Conservation (phyloP, 371 early-diverging fungal species). For the Mortierella polycephala region DNA sequence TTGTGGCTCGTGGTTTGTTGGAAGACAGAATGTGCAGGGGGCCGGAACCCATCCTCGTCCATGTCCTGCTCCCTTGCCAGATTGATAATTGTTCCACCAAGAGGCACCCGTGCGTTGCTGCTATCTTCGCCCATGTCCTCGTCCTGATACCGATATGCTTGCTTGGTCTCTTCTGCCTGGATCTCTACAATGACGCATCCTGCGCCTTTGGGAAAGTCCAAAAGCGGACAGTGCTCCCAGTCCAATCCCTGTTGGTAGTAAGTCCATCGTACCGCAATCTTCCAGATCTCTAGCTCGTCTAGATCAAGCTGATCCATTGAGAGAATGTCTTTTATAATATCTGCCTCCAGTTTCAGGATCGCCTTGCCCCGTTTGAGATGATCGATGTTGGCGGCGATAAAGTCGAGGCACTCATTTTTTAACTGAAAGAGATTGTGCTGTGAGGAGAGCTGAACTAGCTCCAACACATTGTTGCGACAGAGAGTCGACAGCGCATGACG, state of each 20-base stretch:
- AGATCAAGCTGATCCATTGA: slow-evolving; percentile 54
- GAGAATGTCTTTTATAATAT: slow-evolving; percentile 40
- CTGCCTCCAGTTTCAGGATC: slow-evolving; percentile 34
- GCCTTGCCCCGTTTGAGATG: slow-evolving; percentile 37
- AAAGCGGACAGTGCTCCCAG: slow-evolving; percentile 42
- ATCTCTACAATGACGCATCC: slow-evolving; percentile 40
- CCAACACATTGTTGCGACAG: slow-evolving; percentile 35
- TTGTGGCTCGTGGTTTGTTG: slow-evolving; percentile 25
- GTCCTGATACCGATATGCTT: not conserved
- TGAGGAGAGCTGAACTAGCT: slow-evolving; percentile 29
- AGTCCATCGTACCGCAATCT: slow-evolving; percentile 49
- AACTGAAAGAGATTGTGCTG: slow-evolving; percentile 25
- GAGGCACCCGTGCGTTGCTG: slow-evolving; percentile 13
- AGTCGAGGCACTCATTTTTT: slow-evolving; percentile 47
- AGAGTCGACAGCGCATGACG: slow-evolving; percentile 30
- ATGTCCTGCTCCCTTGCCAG: not conserved
- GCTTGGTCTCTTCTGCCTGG: not conserved
- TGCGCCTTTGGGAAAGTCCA: slow-evolving; percentile 37
- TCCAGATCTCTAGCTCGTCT: slow-evolving; percentile 52
- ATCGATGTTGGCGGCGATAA: slow-evolving; percentile 45
- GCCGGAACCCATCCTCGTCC: slow-evolving; percentile 40
- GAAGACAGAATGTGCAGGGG: slow-evolving; percentile 33
- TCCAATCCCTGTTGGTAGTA: slow-evolving; percentile 44
- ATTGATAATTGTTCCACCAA: slow-evolving; percentile 10
- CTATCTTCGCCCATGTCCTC: slow-evolving; percentile 12